Percentiles rank a stretch among this genome's conserved stretches.
phyloP scores from a whole-genome alignment of 495 filamentous ascomycete species.

The Durotheca rogersii region DNA sequence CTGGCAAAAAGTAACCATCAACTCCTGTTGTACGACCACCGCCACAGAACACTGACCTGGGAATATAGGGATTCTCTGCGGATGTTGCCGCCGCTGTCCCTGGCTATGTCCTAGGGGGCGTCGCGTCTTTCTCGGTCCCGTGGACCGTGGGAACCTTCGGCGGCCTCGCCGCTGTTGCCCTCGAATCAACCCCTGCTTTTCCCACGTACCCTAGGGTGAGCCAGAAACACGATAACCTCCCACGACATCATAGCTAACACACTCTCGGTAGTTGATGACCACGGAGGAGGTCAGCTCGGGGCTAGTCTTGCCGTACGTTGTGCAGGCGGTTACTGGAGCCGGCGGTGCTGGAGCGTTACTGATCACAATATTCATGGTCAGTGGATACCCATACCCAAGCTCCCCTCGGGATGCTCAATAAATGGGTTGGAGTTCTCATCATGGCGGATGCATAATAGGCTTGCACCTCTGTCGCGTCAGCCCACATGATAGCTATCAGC shows the following conservation, averaged over 20 bases:
- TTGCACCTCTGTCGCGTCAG: slow-evolving; percentile 43
- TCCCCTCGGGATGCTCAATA: not conserved
- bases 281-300: slow-evolving; percentile 41
- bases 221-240: not conserved
- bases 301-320: slow-evolving; percentile 46
- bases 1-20: not conserved
- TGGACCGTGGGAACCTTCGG: slow-evolving; percentile 48
- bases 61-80: slow-evolving; percentile 41
- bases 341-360: slow-evolving; percentile 45
- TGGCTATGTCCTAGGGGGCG: slow-evolving; percentile 48
- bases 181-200: slow-evolving; percentile 45
- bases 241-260: too few species aligned
- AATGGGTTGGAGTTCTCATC: not conserved
- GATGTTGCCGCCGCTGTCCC: slow-evolving; percentile 43
- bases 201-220: slow-evolving; percentile 48
- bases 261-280: slow-evolving; percentile 45
- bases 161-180: slow-evolving; percentile 42
- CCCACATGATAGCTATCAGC: slow-evolving; percentile 47
- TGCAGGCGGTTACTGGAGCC: slow-evolving; percentile 46
- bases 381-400: not conserved
- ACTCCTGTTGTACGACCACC: not conserved
- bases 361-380: slow-evolving; percentile 41
- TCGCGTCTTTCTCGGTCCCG: slow-evolving; percentile 49
- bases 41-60: not conserved
- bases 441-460: not conserved